Percentiles rank a stretch among this genome's conserved stretches.
Evolutionary conservation across 2,329 filamentous ascomycete species (phyloP).

Genomic region (Pseudogymnoascus sp.): DNA sequence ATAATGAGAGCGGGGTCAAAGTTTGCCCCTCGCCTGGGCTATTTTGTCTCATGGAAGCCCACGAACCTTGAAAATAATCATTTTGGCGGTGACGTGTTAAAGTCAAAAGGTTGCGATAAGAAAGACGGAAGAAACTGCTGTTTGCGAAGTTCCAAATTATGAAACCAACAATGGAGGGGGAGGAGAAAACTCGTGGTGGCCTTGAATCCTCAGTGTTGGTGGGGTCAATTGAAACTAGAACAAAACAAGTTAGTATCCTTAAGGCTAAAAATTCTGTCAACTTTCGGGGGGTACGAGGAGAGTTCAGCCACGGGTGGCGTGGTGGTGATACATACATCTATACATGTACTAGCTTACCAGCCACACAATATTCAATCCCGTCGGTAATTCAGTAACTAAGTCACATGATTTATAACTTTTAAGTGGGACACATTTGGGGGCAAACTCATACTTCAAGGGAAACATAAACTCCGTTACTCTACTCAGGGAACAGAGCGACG

Average conservation of each 20-base stretch:
- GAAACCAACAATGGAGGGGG: constrained; percentile 9
- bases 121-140: constrained; percentile 15
- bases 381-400: neutral
- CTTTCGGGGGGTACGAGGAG: neutral
- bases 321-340: neutral
- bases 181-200: constrained; percentile 11
- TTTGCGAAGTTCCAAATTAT: constrained; percentile 9
- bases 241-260: neutral
- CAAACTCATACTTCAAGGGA: neutral
- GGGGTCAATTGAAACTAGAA: neutral
- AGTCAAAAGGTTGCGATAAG: constrained; percentile 12
- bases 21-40: neutral
- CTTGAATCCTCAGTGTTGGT: constrained; percentile 10
- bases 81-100: constrained; percentile 43
- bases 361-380: neutral
- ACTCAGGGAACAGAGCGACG: neutral
- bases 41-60: neutral
- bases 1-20: constrained; percentile 15
- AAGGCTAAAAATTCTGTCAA: constrained; percentile 7
- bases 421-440: constrained; percentile 1
- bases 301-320: constrained; percentile 6
- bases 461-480: neutral
- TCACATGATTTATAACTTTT: constrained; percentile 8
- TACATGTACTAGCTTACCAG: neutral
- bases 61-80: constrained; percentile 66